A percentile compares a stretch with the other conserved stretches of the same genome.
Conservation (phyloP, 2,329 filamentous ascomycete genomes). For the Colletotrichum liaoningense region DNA sequence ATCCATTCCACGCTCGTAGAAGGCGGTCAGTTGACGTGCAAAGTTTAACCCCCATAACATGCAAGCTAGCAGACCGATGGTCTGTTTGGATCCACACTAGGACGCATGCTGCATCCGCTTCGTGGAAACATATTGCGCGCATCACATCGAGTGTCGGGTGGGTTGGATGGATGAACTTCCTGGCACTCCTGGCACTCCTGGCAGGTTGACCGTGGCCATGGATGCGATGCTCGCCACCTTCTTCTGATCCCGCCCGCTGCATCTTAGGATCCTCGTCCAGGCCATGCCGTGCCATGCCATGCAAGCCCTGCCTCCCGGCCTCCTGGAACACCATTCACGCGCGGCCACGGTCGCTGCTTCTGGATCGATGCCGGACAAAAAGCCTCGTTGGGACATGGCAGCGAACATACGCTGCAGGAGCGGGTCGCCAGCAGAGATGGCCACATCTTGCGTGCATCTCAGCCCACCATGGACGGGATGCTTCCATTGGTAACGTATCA, state of each 20-base stretch:
- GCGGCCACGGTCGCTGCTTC: conserved; percentile 25
- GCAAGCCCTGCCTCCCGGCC: conserved; percentile 30
- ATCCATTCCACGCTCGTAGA: not conserved
- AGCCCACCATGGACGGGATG: conserved; percentile 11
- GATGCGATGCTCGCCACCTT: conserved; percentile 28
- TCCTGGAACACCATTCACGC: conserved; percentile 32
- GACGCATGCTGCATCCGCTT: conserved; percentile 17
- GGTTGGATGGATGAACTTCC: conserved; percentile 6
- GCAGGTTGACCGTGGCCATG: conserved; percentile 19
- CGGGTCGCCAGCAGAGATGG: conserved; percentile 21
- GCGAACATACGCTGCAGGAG: conserved; percentile 18
- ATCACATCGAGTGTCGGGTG: conserved; percentile 19
- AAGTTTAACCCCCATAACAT: conserved; percentile 25
- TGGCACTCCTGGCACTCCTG: not conserved
- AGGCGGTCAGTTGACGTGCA: conserved; percentile 34
- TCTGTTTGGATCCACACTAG: conserved; percentile 20
- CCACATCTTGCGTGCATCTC: conserved; percentile 33
- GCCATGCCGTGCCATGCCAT: conserved; percentile 31
- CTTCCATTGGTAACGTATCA: not conserved
- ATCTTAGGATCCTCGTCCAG: conserved; percentile 35
- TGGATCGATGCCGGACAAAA: conserved; percentile 26
- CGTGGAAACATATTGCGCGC: conserved; percentile 30
- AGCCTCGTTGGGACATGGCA: conserved; percentile 27
- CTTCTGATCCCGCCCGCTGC: conserved; percentile 31
- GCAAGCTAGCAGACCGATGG: conserved; percentile 22